phyloP scores from a whole-genome alignment of 345 rosid species.

The Moringa oleifera region DNA sequence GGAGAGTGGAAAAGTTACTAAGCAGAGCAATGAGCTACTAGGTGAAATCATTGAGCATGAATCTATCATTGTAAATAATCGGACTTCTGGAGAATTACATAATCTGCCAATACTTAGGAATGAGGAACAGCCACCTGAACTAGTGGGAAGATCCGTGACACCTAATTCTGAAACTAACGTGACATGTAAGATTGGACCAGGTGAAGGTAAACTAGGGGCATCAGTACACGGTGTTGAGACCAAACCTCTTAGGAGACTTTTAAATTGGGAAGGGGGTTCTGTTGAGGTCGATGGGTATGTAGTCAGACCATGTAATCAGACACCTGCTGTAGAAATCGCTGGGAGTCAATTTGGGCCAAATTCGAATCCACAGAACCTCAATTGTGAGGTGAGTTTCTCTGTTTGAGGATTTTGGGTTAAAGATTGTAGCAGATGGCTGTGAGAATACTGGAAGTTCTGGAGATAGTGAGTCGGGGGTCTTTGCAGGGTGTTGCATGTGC shows the following conservation, averaged over 20 bases:
- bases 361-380: slow-evolving; percentile 37
- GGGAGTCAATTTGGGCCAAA: slow-evolving; percentile 27
- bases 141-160: slow-evolving; percentile 30
- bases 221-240: slow-evolving; percentile 26
- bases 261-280: slow-evolving; percentile 20
- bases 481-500: slow-evolving; percentile 42
- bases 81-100: slow-evolving; percentile 22
- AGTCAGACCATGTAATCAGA: slow-evolving; percentile 33
- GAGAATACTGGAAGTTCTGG: slow-evolving; percentile 23
- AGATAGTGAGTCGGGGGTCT: slow-evolving; percentile 37
- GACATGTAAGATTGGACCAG: slow-evolving; percentile 18
- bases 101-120: slow-evolving; percentile 25
- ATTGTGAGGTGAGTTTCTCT: slow-evolving; percentile 47
- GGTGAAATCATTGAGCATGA: slow-evolving; percentile 20
- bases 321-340: slow-evolving; percentile 29
- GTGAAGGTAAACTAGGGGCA: slow-evolving; percentile 17
- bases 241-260: slow-evolving; percentile 18
- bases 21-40: slow-evolving; percentile 10
- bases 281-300: slow-evolving; percentile 39
- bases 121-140: slow-evolving; percentile 28
- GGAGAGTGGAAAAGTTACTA: slow-evolving; percentile 18
- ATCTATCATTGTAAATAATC: slow-evolving; percentile 15
- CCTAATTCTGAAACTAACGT: slow-evolving; percentile 20
- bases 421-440: slow-evolving; percentile 27
- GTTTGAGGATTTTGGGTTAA: slow-evolving; percentile 33